A percentile compares a stretch with the other conserved stretches of the same genome.
phyloP scores from a whole-genome alignment of 495 filamentous ascomycete species.

The Echria macrotheca region DNA sequence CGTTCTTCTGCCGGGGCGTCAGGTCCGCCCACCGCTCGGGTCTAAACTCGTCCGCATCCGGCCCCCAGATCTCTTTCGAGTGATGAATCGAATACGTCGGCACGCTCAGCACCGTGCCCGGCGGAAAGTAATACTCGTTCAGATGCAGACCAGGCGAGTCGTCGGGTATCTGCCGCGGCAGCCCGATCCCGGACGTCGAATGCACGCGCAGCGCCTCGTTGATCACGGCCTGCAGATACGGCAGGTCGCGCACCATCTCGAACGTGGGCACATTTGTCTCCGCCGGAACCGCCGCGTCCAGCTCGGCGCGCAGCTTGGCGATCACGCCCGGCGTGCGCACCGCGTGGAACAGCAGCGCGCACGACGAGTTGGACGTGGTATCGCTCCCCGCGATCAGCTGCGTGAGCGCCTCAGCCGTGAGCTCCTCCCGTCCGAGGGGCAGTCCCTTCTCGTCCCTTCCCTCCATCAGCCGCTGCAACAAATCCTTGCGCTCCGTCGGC shows the following conservation, averaged over 20 bases:
- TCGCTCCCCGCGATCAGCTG: constrained; percentile 89
- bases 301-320: constrained; percentile 60
- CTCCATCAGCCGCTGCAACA: constrained; percentile 80
- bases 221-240: constrained; percentile 74
- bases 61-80: constrained; percentile 74
- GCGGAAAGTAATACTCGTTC: constrained; percentile 59
- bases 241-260: constrained; percentile 67
- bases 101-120: constrained; percentile 73
- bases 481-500: constrained; percentile 59
- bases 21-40: constrained; percentile 70
- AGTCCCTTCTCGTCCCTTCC: constrained; percentile 75
- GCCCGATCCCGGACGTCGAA: constrained; percentile 80
- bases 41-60: constrained; percentile 68
- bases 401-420: constrained; percentile 83
- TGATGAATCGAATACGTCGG: constrained; percentile 88
- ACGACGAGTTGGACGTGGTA: constrained; percentile 85
- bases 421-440: constrained; percentile 66
- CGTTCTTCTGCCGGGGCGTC: constrained; percentile 63
- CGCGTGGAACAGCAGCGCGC: constrained; percentile 76
- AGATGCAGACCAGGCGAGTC: constrained; percentile 44
- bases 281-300: constrained; percentile 63
- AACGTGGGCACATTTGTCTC: constrained; percentile 60
- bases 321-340: constrained; percentile 66
- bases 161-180: constrained; percentile 72
- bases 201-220: constrained; percentile 88